Percentiles rank a stretch among this genome's conserved stretches.
phyloP scores from a whole-genome alignment of 2,329 filamentous ascomycete species.

The Colletotrichum camelliae region DNA sequence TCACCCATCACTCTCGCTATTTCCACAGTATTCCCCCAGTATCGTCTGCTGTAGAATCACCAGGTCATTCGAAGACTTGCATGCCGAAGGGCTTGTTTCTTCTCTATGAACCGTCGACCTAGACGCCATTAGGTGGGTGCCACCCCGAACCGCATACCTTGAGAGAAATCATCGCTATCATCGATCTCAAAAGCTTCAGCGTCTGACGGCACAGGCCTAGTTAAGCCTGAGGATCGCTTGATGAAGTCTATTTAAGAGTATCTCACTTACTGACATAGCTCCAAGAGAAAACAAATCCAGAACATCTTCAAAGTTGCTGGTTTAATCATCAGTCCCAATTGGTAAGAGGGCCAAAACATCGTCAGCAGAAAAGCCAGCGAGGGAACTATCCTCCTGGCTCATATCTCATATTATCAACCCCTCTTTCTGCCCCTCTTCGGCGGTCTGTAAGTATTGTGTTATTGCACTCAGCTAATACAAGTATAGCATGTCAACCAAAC shows the following conservation, averaged over 20 bases:
- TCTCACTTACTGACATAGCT: accelerated
- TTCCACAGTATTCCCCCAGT: neutral
- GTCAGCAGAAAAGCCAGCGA: accelerated
- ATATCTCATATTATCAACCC: accelerated
- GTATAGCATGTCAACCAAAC: too few relatives aligned
- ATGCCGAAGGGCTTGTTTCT: accelerated
- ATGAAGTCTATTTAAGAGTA: neutral
- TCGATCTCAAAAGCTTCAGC: accelerated
- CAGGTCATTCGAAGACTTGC: neutral
- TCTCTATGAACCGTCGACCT: neutral
- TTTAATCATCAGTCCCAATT: neutral
- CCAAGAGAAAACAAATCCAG: neutral
- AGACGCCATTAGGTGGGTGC: neutral
- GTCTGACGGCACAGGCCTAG: accelerated
- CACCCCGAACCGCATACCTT: neutral
- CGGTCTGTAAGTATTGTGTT: too few relatives aligned
- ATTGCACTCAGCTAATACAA: too few relatives aligned
- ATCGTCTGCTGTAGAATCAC: neutral
- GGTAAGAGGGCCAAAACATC: neutral
- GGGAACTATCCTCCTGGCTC: accelerated
- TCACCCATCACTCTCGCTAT: neutral
- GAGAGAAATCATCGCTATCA: accelerated
- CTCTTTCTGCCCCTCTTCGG: neutral
- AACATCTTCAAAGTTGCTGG: too few relatives aligned
- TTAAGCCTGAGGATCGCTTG: accelerated